Base-by-base conservation (phyloP, 768 basidiomycete species). In the Rhodosporidiobolus sp. region DNA sequence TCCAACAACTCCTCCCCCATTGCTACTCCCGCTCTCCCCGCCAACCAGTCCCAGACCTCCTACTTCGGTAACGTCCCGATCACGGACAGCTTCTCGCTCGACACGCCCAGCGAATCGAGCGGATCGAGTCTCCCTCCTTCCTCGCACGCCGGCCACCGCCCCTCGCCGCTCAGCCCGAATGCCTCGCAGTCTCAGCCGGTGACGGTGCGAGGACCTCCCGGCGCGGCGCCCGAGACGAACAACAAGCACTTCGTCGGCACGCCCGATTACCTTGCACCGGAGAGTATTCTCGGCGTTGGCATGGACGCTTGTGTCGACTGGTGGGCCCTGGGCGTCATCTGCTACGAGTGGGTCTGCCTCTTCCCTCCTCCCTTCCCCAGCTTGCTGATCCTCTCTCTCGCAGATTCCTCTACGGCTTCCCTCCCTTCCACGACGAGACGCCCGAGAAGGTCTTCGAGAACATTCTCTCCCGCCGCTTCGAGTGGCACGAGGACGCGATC, bases 261-360 rank as follows among this genome's bases (percentile, higher is more conserved):
- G 7, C 95, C 95, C 7, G 95, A 99, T 80, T 99, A 99, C 80
- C 86, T 98, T 54, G 94, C 94, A 22, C 77, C 75, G 4, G 92
- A 95, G 82, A 93, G 90, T 12, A 95, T 98, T 70, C 87, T 98
- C 67, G 96, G 96, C 64, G 85, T 97, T 73, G 90, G 94, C 54
- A 91, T 92, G 48, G 96, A 97, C 78, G 94, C 98, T 81, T 88
- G 89, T 14, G 96, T 99, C 76, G 96, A 99, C 83, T 99, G 96
- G 96, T 99, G 96, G 96, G 95, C 96, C 19, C 86, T 99, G 38
- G 96, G 96, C 70, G 93, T 97, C 54, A 94, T 99, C 80, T 91
- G 92, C 43, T 98, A 99, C 80, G 96, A 99, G 83, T 97, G 26
- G 24, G 76, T 30, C n/a, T 30, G 48, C 35, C 49, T 2, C 20